Evolutionary conservation across 2,329 filamentous ascomycete species (phyloP), one percentile per base, ranked within the genome.

Genomic region (Fusarium floridanum): DNA sequence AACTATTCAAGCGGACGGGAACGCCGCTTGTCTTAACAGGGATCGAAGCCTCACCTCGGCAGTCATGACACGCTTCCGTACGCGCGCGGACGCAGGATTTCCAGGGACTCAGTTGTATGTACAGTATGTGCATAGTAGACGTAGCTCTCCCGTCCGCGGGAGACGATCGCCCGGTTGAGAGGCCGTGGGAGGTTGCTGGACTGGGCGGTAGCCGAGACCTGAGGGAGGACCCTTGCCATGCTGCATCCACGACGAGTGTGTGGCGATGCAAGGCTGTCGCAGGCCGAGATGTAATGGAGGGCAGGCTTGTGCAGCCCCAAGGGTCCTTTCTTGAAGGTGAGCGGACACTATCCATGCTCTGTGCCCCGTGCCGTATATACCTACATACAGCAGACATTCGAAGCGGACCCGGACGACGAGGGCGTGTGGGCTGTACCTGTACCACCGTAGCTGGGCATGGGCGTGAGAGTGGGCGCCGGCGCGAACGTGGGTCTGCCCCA

Each of bases 1-100:
- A 53, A 56, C 64, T 66, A 68, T 72, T 67, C 62, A 57, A 71
- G 70, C 64, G 39, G 57, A 57, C 71, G 73, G 71, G 59, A 77
- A 75, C 68, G 67, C 70, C 65, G 71, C 66, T 68, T 64, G 39
- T 43, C 50, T 69, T 62, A 39, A 62, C 55, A 65, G 63, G 61
- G 69, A 70, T 77, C 61, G 73, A 73, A 41, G 61, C 61, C 29
- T 68, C 50, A 56, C 61, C 45, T 68, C 55, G 63, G 60, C 55
- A 50, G 63, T 69, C 66, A 78, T 78, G 77, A 73, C 72, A 78
- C 66, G 74, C 77, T 67, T 74, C 61, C 69, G 73, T 67, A 74
- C 36, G 67, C 45, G 69, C 64, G 63, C 69, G 43, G 60, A 68
- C 39, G 43, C 66, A 68, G 56, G 41, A 45, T 61, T 65, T 36